Base-by-base conservation (phyloP, 768 basidiomycete species). In the Mrakia gelida region DNA sequence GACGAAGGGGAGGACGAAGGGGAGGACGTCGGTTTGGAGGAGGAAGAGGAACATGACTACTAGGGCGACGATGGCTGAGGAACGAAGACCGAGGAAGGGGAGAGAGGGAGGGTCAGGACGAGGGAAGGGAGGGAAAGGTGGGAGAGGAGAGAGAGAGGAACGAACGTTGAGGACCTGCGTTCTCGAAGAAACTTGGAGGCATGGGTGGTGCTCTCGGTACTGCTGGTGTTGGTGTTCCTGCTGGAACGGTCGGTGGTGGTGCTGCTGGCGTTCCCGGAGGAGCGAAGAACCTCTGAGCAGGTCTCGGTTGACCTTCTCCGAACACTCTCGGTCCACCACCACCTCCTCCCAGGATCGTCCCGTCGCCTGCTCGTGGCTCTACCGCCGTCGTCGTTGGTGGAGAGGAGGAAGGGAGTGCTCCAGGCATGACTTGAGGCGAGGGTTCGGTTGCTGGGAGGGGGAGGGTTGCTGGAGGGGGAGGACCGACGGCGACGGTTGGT, bases 11-110 rank as follows among this genome's bases (percentile, higher is more conserved):
- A 75, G 56, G 32, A 79, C 23, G 23, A 70, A 23, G 11, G 73
- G 68, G 21, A 79, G 38, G 73, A 70, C 23, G 67, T 72, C 65
- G 16, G 73, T 75, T 71, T 79, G 78, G 43, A 79, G 32, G 54
- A 79, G 41, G 34, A 79, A 41, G 52, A 78, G 41, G 45, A 78
- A 73, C 16, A 78, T 0, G 28, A 78, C 18, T 30, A 71, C 13
- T 6, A 65, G 26, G 18, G 68, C 21, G n/a, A 76, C n/a, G 49
- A 76, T 16, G 26, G 75, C 75, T 76, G 67, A 7, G 28, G 10
- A 15, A 16, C 0, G 38, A 6, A 45, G 26, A n/a, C n/a, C n/a
- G 41, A 65, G 65, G 34, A 21, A 26, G 23, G 11, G 15, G 38
- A 16, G 21, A 38, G 16, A 68, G 32, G 16, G 65, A 18, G 34